Conservation (phyloP, 495 filamentous ascomycete species). For the Talaromyces nanjingensis region DNA sequence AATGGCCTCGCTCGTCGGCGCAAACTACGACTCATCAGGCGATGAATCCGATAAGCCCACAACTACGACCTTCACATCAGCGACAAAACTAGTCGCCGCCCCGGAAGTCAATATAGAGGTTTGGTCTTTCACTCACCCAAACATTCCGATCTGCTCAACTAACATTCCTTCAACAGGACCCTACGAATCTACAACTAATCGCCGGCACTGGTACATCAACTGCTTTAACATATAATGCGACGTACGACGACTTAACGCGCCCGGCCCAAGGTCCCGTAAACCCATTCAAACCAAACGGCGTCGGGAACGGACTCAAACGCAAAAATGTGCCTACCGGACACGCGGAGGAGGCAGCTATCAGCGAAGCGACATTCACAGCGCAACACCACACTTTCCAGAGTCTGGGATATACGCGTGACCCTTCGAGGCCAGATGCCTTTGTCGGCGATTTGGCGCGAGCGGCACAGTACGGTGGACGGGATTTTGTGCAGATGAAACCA, state of each 20-base stretch:
- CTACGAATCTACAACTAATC: conserved; percentile 49
- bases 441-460: conserved; percentile 48
- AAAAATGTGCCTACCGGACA: conserved; percentile 88
- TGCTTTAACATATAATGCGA: conserved; percentile 53
- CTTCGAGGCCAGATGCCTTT: conserved; percentile 41
- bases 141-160: conserved; percentile 23
- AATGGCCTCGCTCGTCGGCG: conserved; percentile 45
- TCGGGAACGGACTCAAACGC: conserved; percentile 58
- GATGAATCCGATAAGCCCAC: conserved; percentile 32
- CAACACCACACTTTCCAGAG: conserved; percentile 73
- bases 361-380: conserved; percentile 77
- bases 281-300: conserved; percentile 62
- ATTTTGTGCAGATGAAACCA: conserved; percentile 52
- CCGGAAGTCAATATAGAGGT: conserved; percentile 58
- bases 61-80: conserved; percentile 20
- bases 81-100: conserved; percentile 43
- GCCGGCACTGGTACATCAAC: conserved; percentile 43
- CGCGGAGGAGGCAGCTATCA: conserved; percentile 82
- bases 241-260: conserved; percentile 65
- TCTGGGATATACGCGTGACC: conserved; percentile 52
- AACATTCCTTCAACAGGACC: conserved; percentile 37
- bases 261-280: conserved; percentile 68
- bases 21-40: conserved; percentile 47
- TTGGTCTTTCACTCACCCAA: conserved; percentile 34
- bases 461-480: conserved; percentile 43